Conservation (phyloP, 495 filamentous ascomycete genomes). For the Usnea hakonensis region DNA sequence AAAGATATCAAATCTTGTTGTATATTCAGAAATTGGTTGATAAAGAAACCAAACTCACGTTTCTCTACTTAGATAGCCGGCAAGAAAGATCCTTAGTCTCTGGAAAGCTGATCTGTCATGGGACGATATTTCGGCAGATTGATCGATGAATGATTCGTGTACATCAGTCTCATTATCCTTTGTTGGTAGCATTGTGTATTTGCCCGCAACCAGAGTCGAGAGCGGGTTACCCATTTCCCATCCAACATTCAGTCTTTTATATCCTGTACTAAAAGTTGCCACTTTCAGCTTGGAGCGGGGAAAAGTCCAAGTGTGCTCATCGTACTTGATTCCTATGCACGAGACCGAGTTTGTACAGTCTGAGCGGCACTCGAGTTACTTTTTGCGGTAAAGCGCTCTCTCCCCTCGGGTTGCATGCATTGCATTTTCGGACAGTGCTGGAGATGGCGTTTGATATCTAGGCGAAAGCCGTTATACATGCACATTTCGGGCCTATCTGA, state of each 20-base stretch:
- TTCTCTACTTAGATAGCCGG: constrained; percentile 6
- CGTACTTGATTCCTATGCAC: not conserved
- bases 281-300: not conserved
- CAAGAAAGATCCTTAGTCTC: not conserved
- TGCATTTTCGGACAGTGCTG: not conserved
- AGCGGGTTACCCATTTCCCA: not conserved
- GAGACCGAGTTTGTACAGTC: not conserved
- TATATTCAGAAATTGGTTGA: too few species aligned
- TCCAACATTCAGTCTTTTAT: not conserved
- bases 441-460: too few species aligned
- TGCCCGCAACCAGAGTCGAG: not conserved
- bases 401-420: not conserved
- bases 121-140: not conserved
- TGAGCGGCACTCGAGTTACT: not conserved
- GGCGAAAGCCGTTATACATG: too few species aligned
- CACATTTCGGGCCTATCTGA: too few species aligned
- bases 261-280: not conserved
- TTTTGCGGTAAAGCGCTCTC: not conserved
- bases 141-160: not conserved
- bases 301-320: not conserved
- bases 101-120: not conserved
- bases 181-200: constrained; percentile 24
- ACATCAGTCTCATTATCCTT: constrained; percentile 6
- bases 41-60: constrained; percentile 1
- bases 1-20: too few species aligned